These are phyloP conservation scores for Phytopythium oedochilum DNA, from an alignment of 352 stramenopile genomes.

Conservation along the genomic window DNA sequence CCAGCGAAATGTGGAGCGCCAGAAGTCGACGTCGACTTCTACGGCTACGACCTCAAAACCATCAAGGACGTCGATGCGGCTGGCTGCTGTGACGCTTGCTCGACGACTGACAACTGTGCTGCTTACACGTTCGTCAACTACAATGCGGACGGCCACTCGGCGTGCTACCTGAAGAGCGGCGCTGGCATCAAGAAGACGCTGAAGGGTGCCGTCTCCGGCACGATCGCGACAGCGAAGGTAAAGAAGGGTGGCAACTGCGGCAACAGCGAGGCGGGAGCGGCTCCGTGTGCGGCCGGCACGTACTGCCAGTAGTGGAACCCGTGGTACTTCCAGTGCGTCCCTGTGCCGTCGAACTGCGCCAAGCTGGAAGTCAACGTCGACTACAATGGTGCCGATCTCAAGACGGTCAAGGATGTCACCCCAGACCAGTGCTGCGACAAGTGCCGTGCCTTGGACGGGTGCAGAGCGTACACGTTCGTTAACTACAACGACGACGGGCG, in stretches of 20 bases:
- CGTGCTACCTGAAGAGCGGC: constrained; percentile 35
- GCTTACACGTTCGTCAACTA: constrained; percentile 40
- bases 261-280: constrained; percentile 1
- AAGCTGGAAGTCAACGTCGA: constrained; percentile 22
- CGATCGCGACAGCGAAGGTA: too few relatives aligned
- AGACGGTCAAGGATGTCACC: constrained; percentile 15
- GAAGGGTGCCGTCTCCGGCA: constrained; percentile 6
- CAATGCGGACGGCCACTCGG: constrained; percentile 17
- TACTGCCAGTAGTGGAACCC: constrained; percentile 38
- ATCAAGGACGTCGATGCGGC: constrained; percentile 14
- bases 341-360: constrained; percentile 19
- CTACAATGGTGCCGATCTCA: constrained; percentile 33
- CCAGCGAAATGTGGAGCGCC: constrained; percentile 10
- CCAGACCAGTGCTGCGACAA: constrained; percentile 15
- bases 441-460: constrained; percentile 8
- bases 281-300: constrained; percentile 20
- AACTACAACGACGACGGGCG: constrained; percentile 19
- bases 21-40: constrained; percentile 19
- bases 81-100: constrained; percentile 22
- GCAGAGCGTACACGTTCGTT: constrained; percentile 22
- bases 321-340: constrained; percentile 32
- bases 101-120: constrained; percentile 12
- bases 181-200: constrained; percentile 11
- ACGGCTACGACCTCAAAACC: constrained; percentile 19
- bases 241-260: constrained; percentile 13